Evolutionary conservation across 108 stramenopile genomes (phyloP).

Genomic region (Nitzschia sp.): DNA sequence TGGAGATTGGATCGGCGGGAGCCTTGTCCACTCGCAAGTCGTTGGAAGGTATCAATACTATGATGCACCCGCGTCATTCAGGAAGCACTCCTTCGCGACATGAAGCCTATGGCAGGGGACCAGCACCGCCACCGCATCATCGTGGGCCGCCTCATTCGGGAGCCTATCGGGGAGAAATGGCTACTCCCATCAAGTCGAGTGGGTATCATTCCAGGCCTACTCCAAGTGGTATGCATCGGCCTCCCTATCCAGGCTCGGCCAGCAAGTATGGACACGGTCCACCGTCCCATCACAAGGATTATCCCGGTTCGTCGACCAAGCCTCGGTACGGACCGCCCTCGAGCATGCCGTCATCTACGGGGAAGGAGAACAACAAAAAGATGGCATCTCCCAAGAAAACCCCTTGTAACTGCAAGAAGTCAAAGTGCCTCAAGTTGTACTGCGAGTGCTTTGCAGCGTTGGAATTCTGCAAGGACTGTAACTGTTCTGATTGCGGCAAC

Average conservation of each 20-base stretch:
- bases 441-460: slow-evolving; percentile 94
- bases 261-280: not conserved
- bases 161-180: slow-evolving; percentile 8
- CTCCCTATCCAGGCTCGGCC: slow-evolving; percentile 5
- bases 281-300: slow-evolving; percentile 5
- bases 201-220: slow-evolving; percentile 17
- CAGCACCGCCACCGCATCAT: slow-evolving; percentile 15
- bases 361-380: slow-evolving; percentile 37
- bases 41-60: slow-evolving; percentile 50
- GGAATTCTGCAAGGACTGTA: slow-evolving; percentile 87
- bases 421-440: slow-evolving; percentile 94
- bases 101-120: not conserved
- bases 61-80: slow-evolving; percentile 26
- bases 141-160: slow-evolving; percentile 10
- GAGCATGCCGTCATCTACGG: slow-evolving; percentile 19
- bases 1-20: slow-evolving; percentile 36
- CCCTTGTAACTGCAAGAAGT: slow-evolving; percentile 89
- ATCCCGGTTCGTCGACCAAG: slow-evolving; percentile 17
- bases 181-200: slow-evolving; percentile 27
- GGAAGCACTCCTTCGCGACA: slow-evolving; percentile 1
- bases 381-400: slow-evolving; percentile 18
- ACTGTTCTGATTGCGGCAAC: slow-evolving; percentile 90
- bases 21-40: slow-evolving; percentile 33
- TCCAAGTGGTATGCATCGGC: not conserved
- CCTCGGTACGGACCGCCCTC: slow-evolving; percentile 5